Evolutionary conservation across 495 filamentous ascomycete species (phyloP).

Genomic region (Tuber microsphaerosporum): DNA sequence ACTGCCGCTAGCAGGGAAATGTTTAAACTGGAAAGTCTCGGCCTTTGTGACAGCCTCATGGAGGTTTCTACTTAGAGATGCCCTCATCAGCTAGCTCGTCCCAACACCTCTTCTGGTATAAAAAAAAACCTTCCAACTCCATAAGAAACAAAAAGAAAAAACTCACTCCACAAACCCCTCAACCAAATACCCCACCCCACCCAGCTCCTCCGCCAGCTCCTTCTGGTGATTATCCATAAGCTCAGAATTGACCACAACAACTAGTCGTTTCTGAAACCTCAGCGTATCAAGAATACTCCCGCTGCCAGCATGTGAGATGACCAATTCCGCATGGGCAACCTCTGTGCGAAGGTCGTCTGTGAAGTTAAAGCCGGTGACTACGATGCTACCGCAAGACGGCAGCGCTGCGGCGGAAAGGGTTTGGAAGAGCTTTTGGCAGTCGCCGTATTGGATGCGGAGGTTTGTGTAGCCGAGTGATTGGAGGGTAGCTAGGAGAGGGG

Average conservation of each 20-base stretch:
- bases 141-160: background rate
- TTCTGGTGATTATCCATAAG: conserved; percentile 88
- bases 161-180: conserved; percentile 59
- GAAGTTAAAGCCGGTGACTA: conserved; percentile 56
- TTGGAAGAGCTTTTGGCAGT: conserved; percentile 35
- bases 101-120: background rate
- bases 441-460: conserved; percentile 71
- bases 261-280: conserved; percentile 57
- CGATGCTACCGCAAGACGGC: conserved; percentile 21
- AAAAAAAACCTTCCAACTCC: background rate
- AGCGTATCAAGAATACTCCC: conserved; percentile 82
- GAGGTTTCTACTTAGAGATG: conserved; percentile 17
- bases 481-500: conserved; percentile 56
- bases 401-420: conserved; percentile 19
- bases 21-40: conserved; percentile 21
- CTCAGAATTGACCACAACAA: conserved; percentile 77
- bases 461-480: conserved; percentile 53
- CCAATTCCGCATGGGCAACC: conserved; percentile 51
- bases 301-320: conserved; percentile 90
- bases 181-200: conserved; percentile 61
- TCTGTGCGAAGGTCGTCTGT: conserved; percentile 49
- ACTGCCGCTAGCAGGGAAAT: conserved; percentile 30
- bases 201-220: conserved; percentile 70
- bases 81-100: background rate
- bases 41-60: conserved; percentile 28